phyloP scores from a whole-genome alignment of 2,329 filamentous ascomycete species.

The Fusarium nodosum region DNA sequence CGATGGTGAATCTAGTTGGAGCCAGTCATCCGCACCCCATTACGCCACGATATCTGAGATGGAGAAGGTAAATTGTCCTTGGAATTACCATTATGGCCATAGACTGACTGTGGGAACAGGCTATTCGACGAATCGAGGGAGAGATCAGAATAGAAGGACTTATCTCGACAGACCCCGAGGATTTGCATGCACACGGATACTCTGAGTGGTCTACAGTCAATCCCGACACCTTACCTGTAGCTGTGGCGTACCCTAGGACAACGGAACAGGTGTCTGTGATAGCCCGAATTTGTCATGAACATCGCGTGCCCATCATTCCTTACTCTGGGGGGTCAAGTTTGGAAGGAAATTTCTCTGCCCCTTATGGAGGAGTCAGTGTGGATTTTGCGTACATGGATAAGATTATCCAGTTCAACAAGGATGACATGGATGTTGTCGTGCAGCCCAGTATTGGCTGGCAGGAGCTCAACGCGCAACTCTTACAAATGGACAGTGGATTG shows the following conservation, averaged over 20 bases:
- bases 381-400: slow-evolving; percentile 91
- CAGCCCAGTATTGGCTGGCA: slow-evolving; percentile 96
- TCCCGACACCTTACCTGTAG: slow-evolving; percentile 71
- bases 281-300: slow-evolving; percentile 79
- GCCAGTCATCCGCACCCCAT: slow-evolving; percentile 45
- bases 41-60: slow-evolving; percentile 62
- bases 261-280: slow-evolving; percentile 72
- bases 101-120: slow-evolving; percentile 56
- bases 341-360: slow-evolving; percentile 91
- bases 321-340: slow-evolving; percentile 89
- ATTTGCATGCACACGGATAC: slow-evolving; percentile 73
- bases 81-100: neutral
- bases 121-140: slow-evolving; percentile 67
- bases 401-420: slow-evolving; percentile 82
- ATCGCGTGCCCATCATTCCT: slow-evolving; percentile 85
- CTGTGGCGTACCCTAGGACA: slow-evolving; percentile 73
- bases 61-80: slow-evolving; percentile 54
- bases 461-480: slow-evolving; percentile 79
- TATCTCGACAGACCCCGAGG: slow-evolving; percentile 73
- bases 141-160: slow-evolving; percentile 65
- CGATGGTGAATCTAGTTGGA: slow-evolving; percentile 29
- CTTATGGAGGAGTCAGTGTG: slow-evolving; percentile 87
- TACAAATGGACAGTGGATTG: slow-evolving; percentile 78
- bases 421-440: slow-evolving; percentile 93
- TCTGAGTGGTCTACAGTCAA: slow-evolving; percentile 76